These are phyloP conservation scores for Guadua angustifolia DNA, from an alignment of 176 grass and related monocot genomes.

Conservation along the genomic window DNA sequence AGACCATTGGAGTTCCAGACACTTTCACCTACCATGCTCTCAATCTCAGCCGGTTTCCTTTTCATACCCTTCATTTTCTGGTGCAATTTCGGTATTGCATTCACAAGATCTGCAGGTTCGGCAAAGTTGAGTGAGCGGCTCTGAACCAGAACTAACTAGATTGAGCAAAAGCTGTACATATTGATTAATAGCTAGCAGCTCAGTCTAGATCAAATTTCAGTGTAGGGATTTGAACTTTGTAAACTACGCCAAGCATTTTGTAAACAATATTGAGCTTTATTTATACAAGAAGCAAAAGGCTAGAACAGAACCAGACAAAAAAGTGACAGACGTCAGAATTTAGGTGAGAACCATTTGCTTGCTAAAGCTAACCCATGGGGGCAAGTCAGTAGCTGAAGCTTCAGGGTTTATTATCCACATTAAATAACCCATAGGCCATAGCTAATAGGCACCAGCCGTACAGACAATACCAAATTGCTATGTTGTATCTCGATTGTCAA, in stretches of 20 bases:
- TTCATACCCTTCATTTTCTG: slow-evolving; percentile 44
- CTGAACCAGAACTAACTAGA: slow-evolving; percentile 16
- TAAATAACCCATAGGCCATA: neutral
- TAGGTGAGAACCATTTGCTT: slow-evolving; percentile 8
- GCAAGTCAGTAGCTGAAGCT: neutral
- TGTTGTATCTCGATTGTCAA: slow-evolving; percentile 8
- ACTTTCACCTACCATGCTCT: neutral
- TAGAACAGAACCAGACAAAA: slow-evolving; percentile 1
- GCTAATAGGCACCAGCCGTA: neutral
- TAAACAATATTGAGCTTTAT: neutral
- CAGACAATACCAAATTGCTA: slow-evolving; percentile 10
- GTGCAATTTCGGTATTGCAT: slow-evolving; percentile 41
- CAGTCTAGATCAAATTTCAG: slow-evolving; percentile 12
- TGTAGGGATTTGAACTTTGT: neutral
- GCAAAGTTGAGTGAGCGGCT: slow-evolving; percentile 14
- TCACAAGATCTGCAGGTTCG: slow-evolving; percentile 44
- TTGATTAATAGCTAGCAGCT: neutral
- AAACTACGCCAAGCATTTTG: neutral
- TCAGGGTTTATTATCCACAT: neutral
- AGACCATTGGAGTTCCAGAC: slow-evolving; percentile 9
- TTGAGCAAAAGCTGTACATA: neutral
- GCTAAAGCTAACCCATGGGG: slow-evolving; percentile 33
- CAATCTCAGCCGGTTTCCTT: slow-evolving; percentile 29
- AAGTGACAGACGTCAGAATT: neutral
- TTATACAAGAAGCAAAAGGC: slow-evolving; percentile 3